Percentiles rank a stretch among this genome's conserved stretches.
phyloP scores from a whole-genome alignment of 495 filamentous ascomycete species.

The Pyrenopolyporus hunteri region DNA sequence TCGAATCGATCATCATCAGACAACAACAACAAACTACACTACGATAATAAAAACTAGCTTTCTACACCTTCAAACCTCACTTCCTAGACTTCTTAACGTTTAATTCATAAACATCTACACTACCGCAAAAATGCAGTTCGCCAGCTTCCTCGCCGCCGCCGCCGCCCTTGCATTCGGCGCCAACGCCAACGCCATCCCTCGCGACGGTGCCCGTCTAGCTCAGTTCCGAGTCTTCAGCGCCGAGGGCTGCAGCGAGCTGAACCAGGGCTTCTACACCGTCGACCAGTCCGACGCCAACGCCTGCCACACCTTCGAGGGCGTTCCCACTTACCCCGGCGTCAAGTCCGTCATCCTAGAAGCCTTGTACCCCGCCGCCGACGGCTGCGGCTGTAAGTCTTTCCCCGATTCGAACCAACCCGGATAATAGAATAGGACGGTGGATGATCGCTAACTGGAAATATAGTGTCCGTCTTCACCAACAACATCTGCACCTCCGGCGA shows the following conservation, averaged over 20 bases:
- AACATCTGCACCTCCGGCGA: constrained; percentile 14
- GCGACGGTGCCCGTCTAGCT: constrained; percentile 35
- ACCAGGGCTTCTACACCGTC: constrained; percentile 41
- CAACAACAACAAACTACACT: background rate
- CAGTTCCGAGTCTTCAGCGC: constrained; percentile 42
- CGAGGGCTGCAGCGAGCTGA: constrained; percentile 28
- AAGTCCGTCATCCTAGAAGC: constrained; percentile 27
- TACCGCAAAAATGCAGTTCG: constrained; percentile 41
- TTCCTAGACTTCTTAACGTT: no score
- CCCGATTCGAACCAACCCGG: background rate
- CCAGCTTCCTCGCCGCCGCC: constrained; percentile 30
- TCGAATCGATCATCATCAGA: constrained; percentile 9
- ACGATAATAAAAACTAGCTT: constrained; percentile 1
- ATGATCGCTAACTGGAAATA: background rate
- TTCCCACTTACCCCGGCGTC: constrained; percentile 1
- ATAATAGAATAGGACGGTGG: background rate
- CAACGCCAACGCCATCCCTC: constrained; percentile 21
- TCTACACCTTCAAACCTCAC: constrained; percentile 2
- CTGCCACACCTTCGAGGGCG: constrained; percentile 25
- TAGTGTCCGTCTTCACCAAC: constrained; percentile 37
- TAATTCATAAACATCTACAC: background rate
- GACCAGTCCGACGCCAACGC: constrained; percentile 30
- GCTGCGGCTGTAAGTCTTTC: constrained; percentile 34
- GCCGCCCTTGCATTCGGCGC: constrained; percentile 31
- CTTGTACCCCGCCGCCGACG: constrained; percentile 18